Conservation (phyloP, 1,139 yeast genomes). For the Pichia sp. region DNA sequence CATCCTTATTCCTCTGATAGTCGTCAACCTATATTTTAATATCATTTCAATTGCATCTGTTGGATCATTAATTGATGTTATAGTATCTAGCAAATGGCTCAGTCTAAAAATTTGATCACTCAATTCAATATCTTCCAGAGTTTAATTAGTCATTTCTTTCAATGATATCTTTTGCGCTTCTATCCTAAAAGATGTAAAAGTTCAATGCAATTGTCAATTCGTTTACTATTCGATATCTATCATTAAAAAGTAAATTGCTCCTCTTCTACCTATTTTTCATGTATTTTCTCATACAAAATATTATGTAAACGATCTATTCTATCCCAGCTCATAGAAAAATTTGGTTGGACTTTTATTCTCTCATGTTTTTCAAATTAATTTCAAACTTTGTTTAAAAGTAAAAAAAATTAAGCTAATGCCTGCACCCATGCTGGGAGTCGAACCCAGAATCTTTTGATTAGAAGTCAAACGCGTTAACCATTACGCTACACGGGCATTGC, state of each 20-base stretch:
- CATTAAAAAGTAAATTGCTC: slow-evolving; percentile 39
- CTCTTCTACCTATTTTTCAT: slow-evolving; percentile 43
- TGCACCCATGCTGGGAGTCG: slow-evolving; percentile 14
- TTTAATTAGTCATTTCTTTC: slow-evolving; percentile 11
- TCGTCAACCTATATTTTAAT: slow-evolving; percentile 38
- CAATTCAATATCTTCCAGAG: slow-evolving; percentile 8
- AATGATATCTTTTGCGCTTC: slow-evolving; percentile 12
- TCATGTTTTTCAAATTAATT: background rate
- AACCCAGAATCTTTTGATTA: slow-evolving; percentile 13
- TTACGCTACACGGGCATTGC: too few species aligned
- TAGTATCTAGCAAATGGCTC: slow-evolving; percentile 34
- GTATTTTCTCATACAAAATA: slow-evolving; percentile 21
- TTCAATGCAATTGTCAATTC: slow-evolving; percentile 38
- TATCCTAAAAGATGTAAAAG: slow-evolving; percentile 21
- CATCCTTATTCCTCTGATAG: slow-evolving; percentile 36
- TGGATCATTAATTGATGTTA: slow-evolving; percentile 37
- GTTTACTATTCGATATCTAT: slow-evolving; percentile 34
- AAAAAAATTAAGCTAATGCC: slow-evolving; percentile 6
- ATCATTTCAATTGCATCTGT: slow-evolving; percentile 36
- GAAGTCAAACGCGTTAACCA: slow-evolving; percentile 3
- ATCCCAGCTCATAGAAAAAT: background rate
- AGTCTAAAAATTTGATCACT: slow-evolving; percentile 8
- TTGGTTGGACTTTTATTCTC: background rate
- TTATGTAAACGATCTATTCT: slow-evolving; percentile 22
- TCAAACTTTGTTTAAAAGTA: background rate